phyloP scores from a whole-genome alignment of 805 yeast genomes.

The Gaillardinia entomophila region DNA sequence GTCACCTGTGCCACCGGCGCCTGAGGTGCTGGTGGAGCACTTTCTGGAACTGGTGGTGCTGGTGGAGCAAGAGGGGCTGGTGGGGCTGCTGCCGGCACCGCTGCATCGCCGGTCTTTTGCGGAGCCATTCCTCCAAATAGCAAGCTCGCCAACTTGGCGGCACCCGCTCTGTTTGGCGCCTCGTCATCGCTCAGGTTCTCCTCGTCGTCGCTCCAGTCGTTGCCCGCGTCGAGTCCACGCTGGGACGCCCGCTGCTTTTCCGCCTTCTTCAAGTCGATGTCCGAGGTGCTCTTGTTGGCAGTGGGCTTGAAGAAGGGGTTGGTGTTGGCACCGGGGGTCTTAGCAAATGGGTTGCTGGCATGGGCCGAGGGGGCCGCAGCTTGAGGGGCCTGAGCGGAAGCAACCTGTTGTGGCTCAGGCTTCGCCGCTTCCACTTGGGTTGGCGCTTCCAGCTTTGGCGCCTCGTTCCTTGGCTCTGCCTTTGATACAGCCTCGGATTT shows the following conservation, averaged over 20 bases:
- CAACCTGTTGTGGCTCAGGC: conserved; percentile 1
- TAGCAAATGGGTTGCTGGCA: conserved; percentile 46
- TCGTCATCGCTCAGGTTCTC: conserved; percentile 44
- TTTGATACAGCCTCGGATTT: neutral
- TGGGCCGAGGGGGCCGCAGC: neutral
- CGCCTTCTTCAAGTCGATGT: conserved; percentile 51
- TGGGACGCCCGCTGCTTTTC: conserved; percentile 72
- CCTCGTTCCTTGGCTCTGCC: neutral
- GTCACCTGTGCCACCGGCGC: too few relatives aligned
- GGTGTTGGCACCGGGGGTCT: conserved; percentile 17
- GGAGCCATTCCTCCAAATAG: conserved; percentile 45
- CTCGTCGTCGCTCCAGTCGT: conserved; percentile 44
- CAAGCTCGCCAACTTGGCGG: conserved; percentile 51
- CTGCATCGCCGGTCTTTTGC: conserved; percentile 12
- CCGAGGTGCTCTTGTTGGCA: conserved; percentile 10
- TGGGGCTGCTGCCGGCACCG: neutral
- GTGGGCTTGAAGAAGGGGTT: conserved; percentile 59
- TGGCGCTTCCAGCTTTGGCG: conserved; percentile 2
- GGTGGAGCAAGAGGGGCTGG: conserved; percentile 3
- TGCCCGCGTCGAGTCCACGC: conserved; percentile 44
- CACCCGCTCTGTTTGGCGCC: conserved; percentile 44
- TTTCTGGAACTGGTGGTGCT: conserved; percentile 1
- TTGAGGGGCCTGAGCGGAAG: conserved; percentile 20
- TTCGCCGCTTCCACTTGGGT: too few relatives aligned
- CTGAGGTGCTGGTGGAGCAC: conserved; percentile 1